Evolutionary conservation across 306 rosid species (phyloP), one percentile per base, ranked within the genome.

Genomic region (Vicia sativa): DNA sequence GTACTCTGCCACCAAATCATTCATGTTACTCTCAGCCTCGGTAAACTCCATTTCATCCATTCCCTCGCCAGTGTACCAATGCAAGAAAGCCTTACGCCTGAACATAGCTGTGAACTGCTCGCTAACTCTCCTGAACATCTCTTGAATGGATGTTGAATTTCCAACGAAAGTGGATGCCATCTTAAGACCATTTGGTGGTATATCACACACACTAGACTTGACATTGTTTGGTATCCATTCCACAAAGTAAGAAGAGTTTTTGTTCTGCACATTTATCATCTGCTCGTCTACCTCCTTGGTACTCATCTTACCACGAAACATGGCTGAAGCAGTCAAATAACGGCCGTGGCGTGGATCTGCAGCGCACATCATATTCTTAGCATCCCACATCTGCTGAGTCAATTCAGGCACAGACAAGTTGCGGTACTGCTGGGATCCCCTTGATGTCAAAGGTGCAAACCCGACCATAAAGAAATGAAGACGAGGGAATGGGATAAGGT

Each of bases 21-120:
- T 90, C 95, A 90, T 90, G 84, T 90, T 90, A 18, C 91, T 87
- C 75, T 81, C 96, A 3, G 96, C 96, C 84, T 89, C 93, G 0
- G 96, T 89, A 74, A 89, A 89, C 87, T 89, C 96, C 96, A 89
- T 89, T 75, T 89, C 93, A 53, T 89, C 96, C 96, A 89, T 89
- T 81, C 93, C 96, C 84, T 89, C 96, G 1, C 93, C 96, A 0
- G 93, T 89, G 86, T 89, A 89, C 96, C 96, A 89, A 41, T 89
- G 85, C 68, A 81, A 74, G 85, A 81, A 81, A 74, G 85, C 85
- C 80, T 81, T 81, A 74, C 96, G 91, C 87, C 93, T 80, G 59
- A 89, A 87, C 96, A 89, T 89, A 2, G 96, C 93, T 2, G 96
- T 89, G 85, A 89, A 87, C 84, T 89, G 96, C 85, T 89, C 96